Conservation (phyloP, 1,284 basidiomycete species). For the Pascua sp. region DNA sequence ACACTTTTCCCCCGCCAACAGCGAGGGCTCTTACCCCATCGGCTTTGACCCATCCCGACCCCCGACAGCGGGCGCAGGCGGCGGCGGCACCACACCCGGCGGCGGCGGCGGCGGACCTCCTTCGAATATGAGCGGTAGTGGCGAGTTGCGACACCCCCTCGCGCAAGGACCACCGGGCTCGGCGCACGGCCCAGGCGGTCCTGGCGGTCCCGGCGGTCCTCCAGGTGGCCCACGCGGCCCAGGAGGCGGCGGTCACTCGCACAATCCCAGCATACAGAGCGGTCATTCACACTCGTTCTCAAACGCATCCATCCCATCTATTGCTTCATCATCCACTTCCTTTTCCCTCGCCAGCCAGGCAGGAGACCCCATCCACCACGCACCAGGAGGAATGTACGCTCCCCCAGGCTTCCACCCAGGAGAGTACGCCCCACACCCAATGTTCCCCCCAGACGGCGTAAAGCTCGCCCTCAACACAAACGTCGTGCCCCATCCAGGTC, state of each 20-base stretch:
- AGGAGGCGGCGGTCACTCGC: constrained; percentile 5
- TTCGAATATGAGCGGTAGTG: no score
- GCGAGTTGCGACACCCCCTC: background rate
- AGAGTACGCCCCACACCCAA: constrained; percentile 3
- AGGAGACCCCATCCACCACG: background rate
- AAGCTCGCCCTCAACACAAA: constrained; percentile 3
- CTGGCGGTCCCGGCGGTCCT: constrained; percentile 1
- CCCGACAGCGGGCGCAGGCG: constrained; percentile 5
- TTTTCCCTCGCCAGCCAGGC: constrained; percentile 15
- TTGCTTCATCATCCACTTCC: constrained; percentile 17
- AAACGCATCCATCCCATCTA: constrained; percentile 18
- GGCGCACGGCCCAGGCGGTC: background rate
- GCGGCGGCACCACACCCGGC: background rate
- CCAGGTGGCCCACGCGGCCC: background rate
- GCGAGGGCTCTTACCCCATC: constrained; percentile 14
- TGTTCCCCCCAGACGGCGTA: constrained; percentile 6
- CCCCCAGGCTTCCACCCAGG: constrained; percentile 1
- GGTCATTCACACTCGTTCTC: constrained; percentile 20
- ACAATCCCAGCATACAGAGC: constrained; percentile 3
- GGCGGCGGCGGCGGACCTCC: background rate
- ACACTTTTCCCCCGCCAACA: constrained; percentile 18
- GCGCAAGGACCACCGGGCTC: constrained; percentile 1
- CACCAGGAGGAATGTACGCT: constrained; percentile 4
- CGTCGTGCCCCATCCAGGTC: background rate
- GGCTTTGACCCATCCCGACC: constrained; percentile 11